These are phyloP conservation scores for Myxozyma lipomycoides DNA, from an alignment of 805 yeast genomes.

Conservation along the genomic window DNA sequence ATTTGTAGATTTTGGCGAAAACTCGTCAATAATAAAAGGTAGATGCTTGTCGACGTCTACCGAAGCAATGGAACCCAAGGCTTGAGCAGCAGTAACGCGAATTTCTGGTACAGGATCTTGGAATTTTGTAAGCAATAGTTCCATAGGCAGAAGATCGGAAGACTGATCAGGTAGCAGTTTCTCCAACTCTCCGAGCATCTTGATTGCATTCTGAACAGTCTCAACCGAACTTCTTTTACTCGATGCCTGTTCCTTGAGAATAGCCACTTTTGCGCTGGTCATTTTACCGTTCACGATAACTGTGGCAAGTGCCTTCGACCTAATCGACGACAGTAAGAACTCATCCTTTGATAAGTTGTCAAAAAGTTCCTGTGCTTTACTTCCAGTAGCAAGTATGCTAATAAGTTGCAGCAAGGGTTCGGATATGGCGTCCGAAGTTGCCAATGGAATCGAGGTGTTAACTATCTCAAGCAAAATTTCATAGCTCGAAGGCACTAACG, in stretches of 20 bases:
- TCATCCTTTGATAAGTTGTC: conserved; percentile 16
- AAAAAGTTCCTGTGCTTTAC: conserved; percentile 5
- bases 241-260: conserved; percentile 1
- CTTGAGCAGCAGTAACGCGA: conserved; percentile 48
- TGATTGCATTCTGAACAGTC: conserved; percentile 8
- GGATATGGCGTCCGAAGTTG: conserved; percentile 4
- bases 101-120: conserved; percentile 38
- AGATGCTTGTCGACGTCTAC: conserved; percentile 41
- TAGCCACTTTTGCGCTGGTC: conserved; percentile 1
- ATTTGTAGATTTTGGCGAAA: conserved; percentile 31
- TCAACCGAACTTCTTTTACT: not conserved
- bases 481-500: not conserved
- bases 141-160: conserved; percentile 19
- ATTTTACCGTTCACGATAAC: conserved; percentile 17
- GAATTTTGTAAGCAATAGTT: conserved; percentile 40
- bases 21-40: conserved; percentile 39
- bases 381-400: conserved; percentile 4
- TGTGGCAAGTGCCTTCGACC: conserved; percentile 17
- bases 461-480: conserved; percentile 3
- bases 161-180: conserved; percentile 4
- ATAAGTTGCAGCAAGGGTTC: conserved; percentile 16
- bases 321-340: conserved; percentile 21
- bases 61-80: conserved; percentile 50
- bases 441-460: conserved; percentile 3
- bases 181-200: conserved; percentile 23